A percentile compares a stretch with the other conserved stretches of the same genome.
These are phyloP conservation scores for Cicer arietinum DNA, from an alignment of 306 rosid species.

Conservation along the genomic window DNA sequence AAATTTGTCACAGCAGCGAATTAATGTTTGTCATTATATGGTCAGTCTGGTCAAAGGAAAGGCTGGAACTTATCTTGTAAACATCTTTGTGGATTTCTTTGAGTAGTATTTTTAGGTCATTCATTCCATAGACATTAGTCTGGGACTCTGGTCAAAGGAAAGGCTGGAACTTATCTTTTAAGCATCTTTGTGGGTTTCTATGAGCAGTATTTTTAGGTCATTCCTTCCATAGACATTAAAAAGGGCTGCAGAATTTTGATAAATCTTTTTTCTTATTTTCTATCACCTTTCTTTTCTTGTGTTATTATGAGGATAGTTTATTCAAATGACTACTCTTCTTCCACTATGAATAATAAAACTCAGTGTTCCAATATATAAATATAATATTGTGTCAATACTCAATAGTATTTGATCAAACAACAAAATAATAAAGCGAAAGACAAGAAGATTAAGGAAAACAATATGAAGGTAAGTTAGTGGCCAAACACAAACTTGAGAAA, in stretches of 20 bases:
- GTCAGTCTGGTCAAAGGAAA: neutral
- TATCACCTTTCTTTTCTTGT: neutral
- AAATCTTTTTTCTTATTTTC: neutral
- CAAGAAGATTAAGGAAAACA: neutral
- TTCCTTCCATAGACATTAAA: neutral
- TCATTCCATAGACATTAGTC: neutral
- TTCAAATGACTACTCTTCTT: conserved; percentile 10
- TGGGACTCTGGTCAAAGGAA: neutral
- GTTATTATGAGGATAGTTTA: conserved; percentile 7
- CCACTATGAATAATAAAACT: conserved; percentile 7
- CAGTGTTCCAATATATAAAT: neutral
- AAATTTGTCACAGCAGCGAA: no score
- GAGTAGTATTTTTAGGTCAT: neutral
- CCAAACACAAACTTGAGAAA: neutral
- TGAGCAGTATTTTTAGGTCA: neutral
- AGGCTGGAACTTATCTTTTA: neutral
- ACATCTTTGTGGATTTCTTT: neutral
- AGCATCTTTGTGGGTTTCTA: neutral
- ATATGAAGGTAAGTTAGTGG: conserved; percentile 6
- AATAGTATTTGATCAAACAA: neutral
- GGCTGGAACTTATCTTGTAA: no score
- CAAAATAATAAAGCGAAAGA: neutral
- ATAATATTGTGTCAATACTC: neutral
- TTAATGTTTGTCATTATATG: neutral
- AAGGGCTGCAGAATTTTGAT: neutral